Conservation (phyloP, 345 rosid species). For the Zanthoxylum bungeanum region DNA sequence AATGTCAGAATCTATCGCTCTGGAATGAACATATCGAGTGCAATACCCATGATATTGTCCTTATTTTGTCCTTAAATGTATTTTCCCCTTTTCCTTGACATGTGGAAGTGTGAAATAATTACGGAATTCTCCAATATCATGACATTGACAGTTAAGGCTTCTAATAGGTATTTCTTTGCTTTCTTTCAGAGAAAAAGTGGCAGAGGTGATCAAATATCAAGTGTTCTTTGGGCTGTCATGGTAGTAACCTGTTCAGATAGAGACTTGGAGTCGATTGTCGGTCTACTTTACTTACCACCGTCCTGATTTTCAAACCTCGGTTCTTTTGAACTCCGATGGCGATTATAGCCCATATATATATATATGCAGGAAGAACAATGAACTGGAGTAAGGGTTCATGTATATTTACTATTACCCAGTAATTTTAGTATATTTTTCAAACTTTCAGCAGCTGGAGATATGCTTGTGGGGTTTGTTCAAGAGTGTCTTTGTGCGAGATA, state of each 20-base stretch:
- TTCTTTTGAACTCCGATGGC: constrained; percentile 5
- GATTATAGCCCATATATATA: neutral
- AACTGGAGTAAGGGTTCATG: constrained; percentile 21
- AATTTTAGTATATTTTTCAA: constrained; percentile 6
- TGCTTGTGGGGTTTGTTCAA: constrained; percentile 29
- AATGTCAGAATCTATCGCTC: neutral
- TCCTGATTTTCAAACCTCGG: constrained; percentile 15
- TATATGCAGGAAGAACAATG: constrained; percentile 5
- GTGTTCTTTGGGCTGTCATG: neutral
- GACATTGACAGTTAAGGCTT: neutral
- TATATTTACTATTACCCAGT: constrained; percentile 20
- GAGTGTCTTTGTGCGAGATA: constrained; percentile 29
- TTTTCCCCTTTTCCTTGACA: neutral
- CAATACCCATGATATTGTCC: neutral
- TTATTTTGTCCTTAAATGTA: neutral
- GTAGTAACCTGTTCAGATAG: constrained; percentile 9
- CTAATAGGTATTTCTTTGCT: neutral
- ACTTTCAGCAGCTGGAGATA: neutral
- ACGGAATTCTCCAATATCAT: neutral
- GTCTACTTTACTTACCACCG: neutral
- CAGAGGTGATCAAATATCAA: constrained; percentile 50
- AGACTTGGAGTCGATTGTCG: constrained; percentile 12
- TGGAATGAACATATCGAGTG: neutral
- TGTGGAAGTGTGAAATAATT: neutral
- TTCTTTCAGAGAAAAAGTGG: constrained; percentile 83